Percentiles rank a stretch among this genome's conserved stretches.
These are phyloP conservation scores for Apium graveolens DNA, from an alignment of 129 eudicot genomes.

Conservation along the genomic window DNA sequence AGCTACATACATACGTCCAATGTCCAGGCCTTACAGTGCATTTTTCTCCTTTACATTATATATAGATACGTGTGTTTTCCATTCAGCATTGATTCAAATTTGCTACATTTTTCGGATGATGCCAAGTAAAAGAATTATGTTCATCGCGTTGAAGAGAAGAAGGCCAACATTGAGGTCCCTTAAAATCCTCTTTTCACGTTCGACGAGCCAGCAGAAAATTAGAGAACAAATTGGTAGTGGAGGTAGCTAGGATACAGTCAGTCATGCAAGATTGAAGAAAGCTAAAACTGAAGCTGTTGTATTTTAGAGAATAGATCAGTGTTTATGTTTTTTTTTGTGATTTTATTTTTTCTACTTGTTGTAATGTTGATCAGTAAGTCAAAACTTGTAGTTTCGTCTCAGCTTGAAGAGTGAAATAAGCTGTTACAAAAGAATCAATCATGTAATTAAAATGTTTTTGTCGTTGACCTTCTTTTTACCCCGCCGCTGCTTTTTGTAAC, in stretches of 20 bases:
- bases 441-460: conserved; percentile 14
- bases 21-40: conserved; percentile 8
- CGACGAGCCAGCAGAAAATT: conserved; percentile 5
- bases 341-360: conserved; percentile 7
- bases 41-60: not conserved
- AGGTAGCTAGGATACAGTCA: conserved; percentile 16
- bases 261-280: conserved; percentile 19
- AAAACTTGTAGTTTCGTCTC: conserved; percentile 1
- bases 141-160: conserved; percentile 9
- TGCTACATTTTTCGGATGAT: not conserved
- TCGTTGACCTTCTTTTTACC: conserved; percentile 5
- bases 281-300: conserved; percentile 14
- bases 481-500: not conserved
- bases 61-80: not conserved
- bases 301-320: conserved; percentile 17
- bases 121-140: not conserved
- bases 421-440: conserved; percentile 13
- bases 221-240: not conserved
- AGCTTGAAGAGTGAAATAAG: conserved; percentile 20
- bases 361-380: conserved; percentile 1
- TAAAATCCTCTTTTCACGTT: not conserved
- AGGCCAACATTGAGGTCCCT: not conserved
- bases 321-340: conserved; percentile 11
- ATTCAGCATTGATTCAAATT: conserved; percentile 11
- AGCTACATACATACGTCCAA: not conserved